Conservation (phyloP, 1,284 basidiomycete species). For the Irpex sp. region DNA sequence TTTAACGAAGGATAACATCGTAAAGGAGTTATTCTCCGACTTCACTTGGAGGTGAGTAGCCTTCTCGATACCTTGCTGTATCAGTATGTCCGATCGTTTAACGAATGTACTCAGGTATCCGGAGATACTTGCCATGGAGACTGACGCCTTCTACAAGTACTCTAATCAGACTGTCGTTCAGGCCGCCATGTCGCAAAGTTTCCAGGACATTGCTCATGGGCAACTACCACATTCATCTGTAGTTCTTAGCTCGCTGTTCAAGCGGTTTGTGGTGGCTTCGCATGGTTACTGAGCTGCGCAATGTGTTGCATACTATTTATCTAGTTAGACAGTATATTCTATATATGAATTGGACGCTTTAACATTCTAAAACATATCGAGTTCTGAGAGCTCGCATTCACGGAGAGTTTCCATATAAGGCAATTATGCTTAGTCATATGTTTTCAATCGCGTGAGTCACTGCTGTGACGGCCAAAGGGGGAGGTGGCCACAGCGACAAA, state of each 20-base stretch:
- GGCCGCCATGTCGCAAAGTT: constrained; percentile 6
- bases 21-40: constrained; percentile 17
- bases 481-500: not conserved
- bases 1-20: constrained; percentile 15
- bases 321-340: too few species aligned
- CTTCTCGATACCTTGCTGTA: not conserved
- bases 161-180: constrained; percentile 8
- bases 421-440: constrained; percentile 21
- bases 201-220: constrained; percentile 12
- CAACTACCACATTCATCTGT: constrained; percentile 12
- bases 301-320: not conserved
- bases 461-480: not conserved
- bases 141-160: constrained; percentile 12
- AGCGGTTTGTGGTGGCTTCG: constrained; percentile 5
- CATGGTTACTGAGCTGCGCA: not conserved
- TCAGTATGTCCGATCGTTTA: not conserved
- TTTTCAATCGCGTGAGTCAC: constrained; percentile 46
- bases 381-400: not conserved
- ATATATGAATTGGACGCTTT: too few species aligned
- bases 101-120: constrained; percentile 13
- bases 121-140: constrained; percentile 15
- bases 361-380: not conserved
- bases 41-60: constrained; percentile 16
- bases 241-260: constrained; percentile 12
- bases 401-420: constrained; percentile 4